phyloP scores from a whole-genome alignment of 208 protist genomes.

The Wallacemonas sp. region DNA sequence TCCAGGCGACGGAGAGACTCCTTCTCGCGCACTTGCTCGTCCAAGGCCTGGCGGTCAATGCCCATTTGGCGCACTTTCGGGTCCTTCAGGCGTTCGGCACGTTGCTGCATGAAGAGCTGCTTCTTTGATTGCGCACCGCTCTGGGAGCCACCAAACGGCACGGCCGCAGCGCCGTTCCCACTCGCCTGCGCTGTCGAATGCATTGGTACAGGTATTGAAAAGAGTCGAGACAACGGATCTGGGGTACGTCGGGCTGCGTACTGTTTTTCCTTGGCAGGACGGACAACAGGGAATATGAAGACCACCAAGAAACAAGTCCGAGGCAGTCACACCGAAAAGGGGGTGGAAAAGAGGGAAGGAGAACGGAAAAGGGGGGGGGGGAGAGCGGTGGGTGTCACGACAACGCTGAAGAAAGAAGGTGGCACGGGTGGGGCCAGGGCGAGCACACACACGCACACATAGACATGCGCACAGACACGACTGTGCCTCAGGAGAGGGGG shows the following conservation, averaged over 20 bases:
- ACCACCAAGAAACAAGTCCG: too few species aligned
- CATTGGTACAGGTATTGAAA: slow-evolving; percentile 3
- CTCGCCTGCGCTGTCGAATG: neutral
- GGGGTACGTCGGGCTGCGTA: too few species aligned
- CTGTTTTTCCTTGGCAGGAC: too few species aligned
- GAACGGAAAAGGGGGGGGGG: neutral
- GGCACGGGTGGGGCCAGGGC: too few species aligned
- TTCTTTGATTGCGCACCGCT: slow-evolving; percentile 57
- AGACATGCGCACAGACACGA: too few species aligned
- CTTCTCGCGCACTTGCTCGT: slow-evolving; percentile 92
- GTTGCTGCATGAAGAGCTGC: slow-evolving; percentile 82
- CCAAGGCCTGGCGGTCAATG: slow-evolving; percentile 87
- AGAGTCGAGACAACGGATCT: too few species aligned
- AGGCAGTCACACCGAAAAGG: too few species aligned
- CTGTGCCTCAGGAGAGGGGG: too few species aligned
- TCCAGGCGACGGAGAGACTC: slow-evolving; percentile 75
- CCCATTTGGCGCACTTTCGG: slow-evolving; percentile 91
- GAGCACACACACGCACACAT: too few species aligned
- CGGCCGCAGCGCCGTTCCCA: slow-evolving; percentile 4
- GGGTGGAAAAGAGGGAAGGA: neutral
- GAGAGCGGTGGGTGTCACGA: too few species aligned
- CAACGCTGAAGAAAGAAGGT: too few species aligned
- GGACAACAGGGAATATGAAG: too few species aligned
- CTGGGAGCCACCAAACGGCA: neutral
- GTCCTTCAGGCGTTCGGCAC: slow-evolving; percentile 88